Percentiles rank a stretch among this genome's conserved stretches.
Conservation (phyloP, 768 basidiomycete species). For the Plicaturopsis crispa region DNA sequence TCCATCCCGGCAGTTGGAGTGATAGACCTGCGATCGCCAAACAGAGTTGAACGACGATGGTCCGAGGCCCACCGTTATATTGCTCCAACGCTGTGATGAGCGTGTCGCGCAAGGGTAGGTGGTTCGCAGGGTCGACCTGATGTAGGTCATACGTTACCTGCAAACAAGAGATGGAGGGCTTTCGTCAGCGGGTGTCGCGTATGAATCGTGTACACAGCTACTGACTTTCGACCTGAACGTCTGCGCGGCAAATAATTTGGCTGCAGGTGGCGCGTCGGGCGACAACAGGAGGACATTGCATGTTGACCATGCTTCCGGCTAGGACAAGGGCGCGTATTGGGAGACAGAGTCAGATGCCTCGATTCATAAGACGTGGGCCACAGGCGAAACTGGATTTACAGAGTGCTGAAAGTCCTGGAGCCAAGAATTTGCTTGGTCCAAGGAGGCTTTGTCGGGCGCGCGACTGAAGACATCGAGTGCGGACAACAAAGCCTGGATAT, state of each 20-base stretch:
- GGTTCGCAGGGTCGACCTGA: conserved; percentile 71
- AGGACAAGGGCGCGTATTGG: conserved; percentile 51
- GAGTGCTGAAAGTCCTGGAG: conserved; percentile 99
- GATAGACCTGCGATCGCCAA: conserved; percentile 87
- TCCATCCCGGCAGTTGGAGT: conserved; percentile 83
- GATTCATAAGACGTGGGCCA: conserved; percentile 46
- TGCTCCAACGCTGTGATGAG: conserved; percentile 67
- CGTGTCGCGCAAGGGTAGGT: conserved; percentile 80
- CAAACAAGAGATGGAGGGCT: conserved; percentile 21
- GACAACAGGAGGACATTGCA: conserved; percentile 87
- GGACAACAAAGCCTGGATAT: conserved; percentile 64
- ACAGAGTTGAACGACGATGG: conserved; percentile 84
- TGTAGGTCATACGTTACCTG: conserved; percentile 94
- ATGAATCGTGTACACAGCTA: conserved; percentile 7
- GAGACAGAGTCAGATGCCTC: conserved; percentile 61
- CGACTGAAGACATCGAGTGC: conserved; percentile 75
- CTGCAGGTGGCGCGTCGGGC: conserved; percentile 67
- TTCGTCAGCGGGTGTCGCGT: conserved; percentile 14
- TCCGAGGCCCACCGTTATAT: conserved; percentile 71
- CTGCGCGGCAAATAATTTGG: conserved; percentile 92
- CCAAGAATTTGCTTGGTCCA: conserved; percentile 89
- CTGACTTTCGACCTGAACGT: conserved; percentile 91
- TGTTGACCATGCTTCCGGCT: conserved; percentile 96
- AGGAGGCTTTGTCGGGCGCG: conserved; percentile 74
- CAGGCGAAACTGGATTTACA: conserved; percentile 81